Percentiles rank a stretch among this genome's conserved stretches.
Evolutionary conservation across 345 rosid species (phyloP).

Genomic region (Isatis tinctoria): DNA sequence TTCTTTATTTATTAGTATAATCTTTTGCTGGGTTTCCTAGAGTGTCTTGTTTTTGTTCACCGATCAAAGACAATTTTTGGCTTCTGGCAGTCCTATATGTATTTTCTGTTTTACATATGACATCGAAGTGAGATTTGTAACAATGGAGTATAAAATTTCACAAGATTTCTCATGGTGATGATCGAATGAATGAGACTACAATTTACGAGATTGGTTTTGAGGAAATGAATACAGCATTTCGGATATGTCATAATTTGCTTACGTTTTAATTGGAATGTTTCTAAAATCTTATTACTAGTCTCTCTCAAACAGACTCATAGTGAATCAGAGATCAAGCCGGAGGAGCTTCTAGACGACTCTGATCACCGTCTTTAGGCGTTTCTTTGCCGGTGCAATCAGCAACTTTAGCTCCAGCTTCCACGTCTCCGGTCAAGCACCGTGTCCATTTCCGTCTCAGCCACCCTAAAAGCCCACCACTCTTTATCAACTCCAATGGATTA

Average conservation of each 20-base stretch:
- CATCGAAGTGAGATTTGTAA: background rate
- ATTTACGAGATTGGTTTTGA: background rate
- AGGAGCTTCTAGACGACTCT: background rate
- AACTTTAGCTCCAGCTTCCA: slow-evolving; percentile 44
- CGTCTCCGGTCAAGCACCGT: slow-evolving; percentile 35
- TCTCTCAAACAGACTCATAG: background rate
- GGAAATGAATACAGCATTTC: background rate
- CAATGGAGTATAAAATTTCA: background rate
- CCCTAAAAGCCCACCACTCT: slow-evolving; percentile 35
- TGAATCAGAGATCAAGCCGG: background rate
- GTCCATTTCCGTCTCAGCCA: slow-evolving; percentile 44
- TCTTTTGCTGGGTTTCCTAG: too few species aligned
- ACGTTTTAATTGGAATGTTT: background rate
- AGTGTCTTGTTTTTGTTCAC: slow-evolving; percentile 3
- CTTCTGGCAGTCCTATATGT: too few species aligned
- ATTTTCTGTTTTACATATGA: too few species aligned
- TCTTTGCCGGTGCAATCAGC: slow-evolving; percentile 19
- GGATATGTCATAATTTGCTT: background rate
- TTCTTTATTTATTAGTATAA: too few species aligned
- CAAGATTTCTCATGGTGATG: background rate
- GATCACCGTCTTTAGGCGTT: slow-evolving; percentile 11
- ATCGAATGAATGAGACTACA: background rate
- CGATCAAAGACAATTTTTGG: too few species aligned
- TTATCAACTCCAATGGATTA: slow-evolving; percentile 40
- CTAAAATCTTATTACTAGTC: background rate